phyloP scores from a whole-genome alignment of 1,284 basidiomycete genomes.

The Leccinum griseonigrum region DNA sequence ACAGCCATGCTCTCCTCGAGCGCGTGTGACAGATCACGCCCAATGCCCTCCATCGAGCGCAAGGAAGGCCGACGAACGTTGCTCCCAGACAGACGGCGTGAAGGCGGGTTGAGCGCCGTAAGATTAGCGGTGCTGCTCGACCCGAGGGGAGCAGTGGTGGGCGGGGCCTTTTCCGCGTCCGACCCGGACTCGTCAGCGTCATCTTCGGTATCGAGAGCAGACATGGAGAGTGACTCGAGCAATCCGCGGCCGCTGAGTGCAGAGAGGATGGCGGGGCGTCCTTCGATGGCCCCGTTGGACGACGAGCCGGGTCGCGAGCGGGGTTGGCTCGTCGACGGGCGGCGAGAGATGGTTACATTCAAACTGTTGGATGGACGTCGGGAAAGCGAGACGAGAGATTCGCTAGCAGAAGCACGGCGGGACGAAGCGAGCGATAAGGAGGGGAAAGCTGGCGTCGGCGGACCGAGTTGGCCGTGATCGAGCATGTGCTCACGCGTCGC shows the following conservation, averaged over 20 bases:
- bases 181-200: conserved; percentile 15
- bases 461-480: conserved; percentile 79
- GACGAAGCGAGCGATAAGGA: conserved; percentile 48
- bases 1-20: conserved; percentile 25
- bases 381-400: conserved; percentile 22
- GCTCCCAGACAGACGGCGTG: conserved; percentile 17
- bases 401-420: conserved; percentile 44
- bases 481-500: conserved; percentile 90
- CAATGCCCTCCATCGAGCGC: conserved; percentile 34
- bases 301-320: conserved; percentile 24
- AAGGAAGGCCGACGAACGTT: conserved; percentile 15
- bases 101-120: not conserved
- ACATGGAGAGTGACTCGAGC: conserved; percentile 42
- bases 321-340: conserved; percentile 21
- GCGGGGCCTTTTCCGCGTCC: conserved; percentile 8
- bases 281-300: conserved; percentile 20
- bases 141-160: not conserved
- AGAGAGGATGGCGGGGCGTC: conserved; percentile 22
- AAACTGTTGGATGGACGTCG: conserved; percentile 28
- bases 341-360: conserved; percentile 33
- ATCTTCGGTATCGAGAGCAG: conserved; percentile 41
- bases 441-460: conserved; percentile 53
- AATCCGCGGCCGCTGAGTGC: conserved; percentile 33
- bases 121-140: not conserved
- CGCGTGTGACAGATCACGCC: conserved; percentile 31